These are phyloP conservation scores for Erythrobasidium hasegawianum DNA, from an alignment of 1,284 basidiomycete species.

Conservation along the genomic window DNA sequence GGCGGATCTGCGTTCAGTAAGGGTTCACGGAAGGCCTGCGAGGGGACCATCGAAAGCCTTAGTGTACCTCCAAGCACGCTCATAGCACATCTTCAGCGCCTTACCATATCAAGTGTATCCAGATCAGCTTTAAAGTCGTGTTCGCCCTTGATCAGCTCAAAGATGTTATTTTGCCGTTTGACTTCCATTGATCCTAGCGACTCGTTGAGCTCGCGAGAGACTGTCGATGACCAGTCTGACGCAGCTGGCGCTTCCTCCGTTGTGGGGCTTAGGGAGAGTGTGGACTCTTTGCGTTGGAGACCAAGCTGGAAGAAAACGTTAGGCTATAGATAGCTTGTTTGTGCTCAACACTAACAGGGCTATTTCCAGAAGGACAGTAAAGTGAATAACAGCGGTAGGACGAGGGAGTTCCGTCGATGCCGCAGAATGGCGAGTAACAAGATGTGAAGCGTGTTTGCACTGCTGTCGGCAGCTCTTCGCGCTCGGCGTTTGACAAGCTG, in stretches of 20 bases:
- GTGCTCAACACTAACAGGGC: slow-evolving; percentile 56
- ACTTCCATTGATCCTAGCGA: slow-evolving; percentile 72
- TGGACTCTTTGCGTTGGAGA: slow-evolving; percentile 42
- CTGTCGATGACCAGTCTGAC: slow-evolving; percentile 63
- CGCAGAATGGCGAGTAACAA: slow-evolving; percentile 67
- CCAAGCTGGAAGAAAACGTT: slow-evolving; percentile 57
- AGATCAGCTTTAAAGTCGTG: slow-evolving; percentile 87
- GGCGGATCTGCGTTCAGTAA: slow-evolving; percentile 67
- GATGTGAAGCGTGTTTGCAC: slow-evolving; percentile 63
- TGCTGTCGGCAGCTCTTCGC: slow-evolving; percentile 75
- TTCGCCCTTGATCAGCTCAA: slow-evolving; percentile 85
- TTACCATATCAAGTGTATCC: slow-evolving; percentile 70
- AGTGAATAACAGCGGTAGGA: slow-evolving; percentile 32
- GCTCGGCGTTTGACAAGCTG: not conserved
- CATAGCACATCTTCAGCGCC: slow-evolving; percentile 46
- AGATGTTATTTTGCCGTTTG: slow-evolving; percentile 82
- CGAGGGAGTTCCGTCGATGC: slow-evolving; percentile 46
- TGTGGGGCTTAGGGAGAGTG: slow-evolving; percentile 48
- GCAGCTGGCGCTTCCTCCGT: slow-evolving; percentile 55
- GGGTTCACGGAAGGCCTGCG: slow-evolving; percentile 70
- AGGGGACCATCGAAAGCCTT: not conserved
- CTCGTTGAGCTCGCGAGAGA: slow-evolving; percentile 63
- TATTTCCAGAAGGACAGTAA: slow-evolving; percentile 62
- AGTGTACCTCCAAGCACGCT: not conserved
- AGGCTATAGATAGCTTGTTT: no score